These are phyloP conservation scores for Solanum arcanum DNA, from an alignment of 257 asterid species.

Conservation along the genomic window DNA sequence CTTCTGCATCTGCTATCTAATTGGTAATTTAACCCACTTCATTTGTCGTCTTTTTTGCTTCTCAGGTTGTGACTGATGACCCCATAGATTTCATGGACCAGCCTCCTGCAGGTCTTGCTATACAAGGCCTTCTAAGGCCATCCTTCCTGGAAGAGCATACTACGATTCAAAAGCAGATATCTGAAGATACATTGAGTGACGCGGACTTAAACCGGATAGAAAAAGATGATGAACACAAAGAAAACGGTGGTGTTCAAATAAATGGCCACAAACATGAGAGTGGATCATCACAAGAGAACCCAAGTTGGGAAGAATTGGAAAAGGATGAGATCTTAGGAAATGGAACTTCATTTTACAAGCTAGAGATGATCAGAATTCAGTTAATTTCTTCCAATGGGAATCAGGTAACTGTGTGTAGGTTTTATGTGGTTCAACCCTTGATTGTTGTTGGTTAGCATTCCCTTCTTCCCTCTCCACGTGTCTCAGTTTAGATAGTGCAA, in stretches of 20 bases:
- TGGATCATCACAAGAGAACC: constrained; percentile 35
- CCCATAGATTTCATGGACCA: constrained; percentile 92
- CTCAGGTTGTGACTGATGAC: constrained; percentile 69
- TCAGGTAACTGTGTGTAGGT: constrained; percentile 33
- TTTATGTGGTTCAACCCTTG: not conserved
- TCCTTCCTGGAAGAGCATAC: constrained; percentile 84
- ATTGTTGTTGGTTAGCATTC: not conserved
- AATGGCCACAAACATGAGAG: constrained; percentile 55
- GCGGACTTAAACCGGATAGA: constrained; percentile 15
- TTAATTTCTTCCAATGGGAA: constrained; percentile 62
- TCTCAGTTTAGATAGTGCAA: not conserved
- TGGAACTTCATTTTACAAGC: constrained; percentile 88
- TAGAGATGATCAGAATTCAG: constrained; percentile 81
- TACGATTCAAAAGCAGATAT: constrained; percentile 57
- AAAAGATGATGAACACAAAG: constrained; percentile 24
- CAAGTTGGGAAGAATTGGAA: constrained; percentile 59
- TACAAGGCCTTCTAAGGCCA: constrained; percentile 87
- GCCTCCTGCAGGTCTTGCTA: constrained; percentile 86
- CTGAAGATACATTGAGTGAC: constrained; percentile 32
- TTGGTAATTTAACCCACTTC: not conserved
- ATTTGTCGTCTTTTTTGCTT: constrained; percentile 1
- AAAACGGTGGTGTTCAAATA: constrained; percentile 35
- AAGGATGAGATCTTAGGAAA: constrained; percentile 55
- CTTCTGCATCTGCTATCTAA: not conserved
- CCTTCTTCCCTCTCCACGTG: not conserved